phyloP scores from a whole-genome alignment of 2,329 filamentous ascomycete genomes.

The Plectosphaerella plurivora region DNA sequence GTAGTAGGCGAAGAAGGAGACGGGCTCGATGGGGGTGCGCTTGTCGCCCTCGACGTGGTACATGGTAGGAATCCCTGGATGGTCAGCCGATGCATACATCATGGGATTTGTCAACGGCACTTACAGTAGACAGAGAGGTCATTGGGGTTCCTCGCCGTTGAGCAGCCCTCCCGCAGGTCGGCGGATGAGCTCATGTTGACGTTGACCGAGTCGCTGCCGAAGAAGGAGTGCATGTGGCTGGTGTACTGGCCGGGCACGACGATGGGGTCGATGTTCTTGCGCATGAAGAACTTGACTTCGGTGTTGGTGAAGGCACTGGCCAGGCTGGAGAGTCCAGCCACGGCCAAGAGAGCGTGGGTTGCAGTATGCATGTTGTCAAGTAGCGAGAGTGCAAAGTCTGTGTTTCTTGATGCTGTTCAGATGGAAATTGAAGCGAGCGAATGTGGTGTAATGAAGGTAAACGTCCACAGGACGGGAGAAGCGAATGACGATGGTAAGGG shows the following conservation, averaged over 20 bases:
- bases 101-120: neutral
- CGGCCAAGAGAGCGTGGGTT: neutral
- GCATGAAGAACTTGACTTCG: slow-evolving; percentile 19
- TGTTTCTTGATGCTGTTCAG: too few species aligned
- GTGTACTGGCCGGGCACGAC: slow-evolving; percentile 24
- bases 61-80: slow-evolving; percentile 31
- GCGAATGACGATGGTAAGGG: too few species aligned
- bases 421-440: too few species aligned
- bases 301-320: slow-evolving; percentile 17
- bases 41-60: slow-evolving; percentile 31
- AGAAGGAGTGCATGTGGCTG: slow-evolving; percentile 28
- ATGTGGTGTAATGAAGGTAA: too few species aligned
- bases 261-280: slow-evolving; percentile 27
- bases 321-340: slow-evolving; percentile 2
- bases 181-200: slow-evolving; percentile 20
- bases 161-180: slow-evolving; percentile 31
- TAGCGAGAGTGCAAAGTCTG: neutral
- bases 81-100: neutral
- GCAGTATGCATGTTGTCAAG: neutral
- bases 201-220: slow-evolving; percentile 26
- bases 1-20: slow-evolving; percentile 32
- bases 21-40: slow-evolving; percentile 29
- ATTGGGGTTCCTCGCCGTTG: slow-evolving; percentile 36
- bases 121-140: slow-evolving; percentile 37
- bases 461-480: too few species aligned